A percentile compares a stretch with the other conserved stretches of the same genome.
These are phyloP conservation scores for Pythium guiyangense DNA, from an alignment of 352 stramenopile genomes.

Conservation along the genomic window DNA sequence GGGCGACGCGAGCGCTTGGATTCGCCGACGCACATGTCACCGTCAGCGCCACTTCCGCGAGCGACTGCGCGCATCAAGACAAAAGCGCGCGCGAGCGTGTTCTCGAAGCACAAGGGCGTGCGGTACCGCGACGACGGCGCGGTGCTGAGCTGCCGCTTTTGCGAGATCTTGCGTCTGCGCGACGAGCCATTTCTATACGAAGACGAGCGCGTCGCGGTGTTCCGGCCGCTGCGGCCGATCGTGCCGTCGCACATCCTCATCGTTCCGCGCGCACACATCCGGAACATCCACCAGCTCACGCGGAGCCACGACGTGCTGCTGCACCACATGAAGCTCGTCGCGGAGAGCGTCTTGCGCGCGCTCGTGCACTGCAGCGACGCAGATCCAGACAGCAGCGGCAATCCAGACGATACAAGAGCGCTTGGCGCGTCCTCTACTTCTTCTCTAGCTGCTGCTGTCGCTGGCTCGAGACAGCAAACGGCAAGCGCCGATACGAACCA, in stretches of 20 bases:
- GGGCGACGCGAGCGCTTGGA: no score
- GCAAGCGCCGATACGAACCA: background rate
- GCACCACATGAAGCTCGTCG: constrained; percentile 58
- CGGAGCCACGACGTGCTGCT: constrained; percentile 44
- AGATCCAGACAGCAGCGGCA: constrained; percentile 2
- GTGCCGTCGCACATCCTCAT: constrained; percentile 74
- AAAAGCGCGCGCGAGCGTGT: no score
- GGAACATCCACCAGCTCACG: constrained; percentile 70
- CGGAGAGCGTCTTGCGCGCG: constrained; percentile 32
- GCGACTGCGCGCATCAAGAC: no score
- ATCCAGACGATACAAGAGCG: background rate
- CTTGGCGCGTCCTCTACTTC: background rate
- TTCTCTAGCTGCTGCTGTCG: background rate
- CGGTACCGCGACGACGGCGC: constrained; percentile 52
- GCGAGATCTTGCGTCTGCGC: constrained; percentile 58
- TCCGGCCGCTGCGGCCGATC: constrained; percentile 68
- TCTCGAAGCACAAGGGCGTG: constrained; percentile 69
- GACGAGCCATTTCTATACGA: constrained; percentile 76
- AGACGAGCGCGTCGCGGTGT: constrained; percentile 73
- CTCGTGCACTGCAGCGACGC: constrained; percentile 1
- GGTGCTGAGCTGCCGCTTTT: constrained; percentile 73
- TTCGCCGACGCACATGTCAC: no score
- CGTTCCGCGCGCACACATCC: constrained; percentile 71
- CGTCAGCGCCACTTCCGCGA: no score
- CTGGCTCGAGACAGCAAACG: background rate